phyloP scores from a whole-genome alignment of 192 early-diverging fungal genomes.

The Backusella sp. region DNA sequence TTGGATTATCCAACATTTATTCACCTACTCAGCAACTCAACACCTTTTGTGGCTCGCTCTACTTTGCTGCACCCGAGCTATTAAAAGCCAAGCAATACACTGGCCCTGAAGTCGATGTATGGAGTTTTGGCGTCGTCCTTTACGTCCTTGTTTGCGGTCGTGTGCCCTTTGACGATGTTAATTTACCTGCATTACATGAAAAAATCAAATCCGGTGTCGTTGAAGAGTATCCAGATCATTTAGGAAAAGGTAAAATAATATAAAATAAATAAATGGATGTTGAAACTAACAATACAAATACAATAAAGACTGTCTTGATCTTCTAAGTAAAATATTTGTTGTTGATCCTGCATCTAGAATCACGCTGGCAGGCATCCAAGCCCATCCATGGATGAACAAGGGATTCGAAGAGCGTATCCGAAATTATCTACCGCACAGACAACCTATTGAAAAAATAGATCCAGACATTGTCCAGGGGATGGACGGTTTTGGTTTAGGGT shows the following conservation, averaged over 20 bases:
- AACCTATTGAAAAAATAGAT: slow-evolving; percentile 58
- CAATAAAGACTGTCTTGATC: slow-evolving; percentile 50
- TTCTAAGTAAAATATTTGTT: slow-evolving; percentile 70
- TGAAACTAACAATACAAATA: not conserved
- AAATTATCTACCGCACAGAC: slow-evolving; percentile 64
- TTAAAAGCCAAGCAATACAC: slow-evolving; percentile 78
- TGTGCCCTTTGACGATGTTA: slow-evolving; percentile 84
- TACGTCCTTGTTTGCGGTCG: slow-evolving; percentile 85
- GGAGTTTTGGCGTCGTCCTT: slow-evolving; percentile 84
- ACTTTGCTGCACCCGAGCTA: slow-evolving; percentile 86
- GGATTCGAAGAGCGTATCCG: slow-evolving; percentile 60
- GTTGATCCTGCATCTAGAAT: slow-evolving; percentile 69
- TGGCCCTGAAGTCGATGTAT: slow-evolving; percentile 88
- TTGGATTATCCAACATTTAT: slow-evolving; percentile 80
- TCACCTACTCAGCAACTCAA: slow-evolving; percentile 48
- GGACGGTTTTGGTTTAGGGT: slow-evolving; percentile 80
- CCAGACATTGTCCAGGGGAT: slow-evolving; percentile 64
- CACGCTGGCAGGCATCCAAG: slow-evolving; percentile 65
- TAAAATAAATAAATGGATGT: not conserved
- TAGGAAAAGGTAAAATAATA: slow-evolving; percentile 54
- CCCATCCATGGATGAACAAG: slow-evolving; percentile 79
- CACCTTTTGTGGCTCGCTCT: slow-evolving; percentile 67
- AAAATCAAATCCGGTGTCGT: slow-evolving; percentile 83
- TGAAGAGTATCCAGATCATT: slow-evolving; percentile 67
- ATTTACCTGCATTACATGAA: slow-evolving; percentile 79